phyloP scores from a whole-genome alignment of 2,329 filamentous ascomycete species.

The Neonectria magnoliae region DNA sequence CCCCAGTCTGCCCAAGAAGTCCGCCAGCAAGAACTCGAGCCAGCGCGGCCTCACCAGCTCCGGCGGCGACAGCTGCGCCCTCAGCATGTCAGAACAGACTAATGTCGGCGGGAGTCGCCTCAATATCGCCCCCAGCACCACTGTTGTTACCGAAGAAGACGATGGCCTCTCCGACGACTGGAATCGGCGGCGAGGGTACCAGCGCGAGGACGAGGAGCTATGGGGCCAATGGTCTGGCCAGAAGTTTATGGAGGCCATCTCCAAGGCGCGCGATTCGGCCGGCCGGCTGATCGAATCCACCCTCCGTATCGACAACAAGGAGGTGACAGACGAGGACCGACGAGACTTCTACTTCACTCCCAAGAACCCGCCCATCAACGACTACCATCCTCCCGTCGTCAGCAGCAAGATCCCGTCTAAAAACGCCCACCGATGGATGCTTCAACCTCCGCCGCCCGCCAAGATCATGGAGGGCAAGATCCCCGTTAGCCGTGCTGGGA shows the following conservation, averaged over 20 bases:
- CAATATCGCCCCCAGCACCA: constrained; percentile 44
- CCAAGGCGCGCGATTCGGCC: constrained; percentile 66
- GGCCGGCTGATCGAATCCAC: constrained; percentile 64
- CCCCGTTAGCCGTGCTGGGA: constrained; percentile 71
- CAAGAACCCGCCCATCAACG: constrained; percentile 80
- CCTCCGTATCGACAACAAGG: constrained; percentile 62
- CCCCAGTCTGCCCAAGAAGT: constrained; percentile 75
- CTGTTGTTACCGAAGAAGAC: constrained; percentile 52
- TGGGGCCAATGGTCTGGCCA: constrained; percentile 76
- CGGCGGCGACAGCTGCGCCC: constrained; percentile 63
- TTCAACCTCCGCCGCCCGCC: constrained; percentile 89
- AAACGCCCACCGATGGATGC: constrained; percentile 87
- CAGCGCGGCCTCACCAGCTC: constrained; percentile 69
- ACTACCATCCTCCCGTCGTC: constrained; percentile 86
- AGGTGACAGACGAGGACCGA: constrained; percentile 62
- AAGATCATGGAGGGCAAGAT: constrained; percentile 92
- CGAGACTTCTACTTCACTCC: constrained; percentile 70
- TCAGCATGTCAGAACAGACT: constrained; percentile 52
- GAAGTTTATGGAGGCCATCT: constrained; percentile 66
- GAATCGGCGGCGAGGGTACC: constrained; percentile 79
- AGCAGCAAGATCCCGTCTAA: constrained; percentile 75
- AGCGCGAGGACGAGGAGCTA: constrained; percentile 87
- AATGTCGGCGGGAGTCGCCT: constrained; percentile 51
- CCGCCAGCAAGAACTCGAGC: constrained; percentile 65
- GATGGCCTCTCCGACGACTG: constrained; percentile 61